A percentile compares a stretch with the other conserved stretches of the same genome.
Evolutionary conservation across 306 rosid genomes (phyloP).

Genomic region (Castanea mollissima): DNA sequence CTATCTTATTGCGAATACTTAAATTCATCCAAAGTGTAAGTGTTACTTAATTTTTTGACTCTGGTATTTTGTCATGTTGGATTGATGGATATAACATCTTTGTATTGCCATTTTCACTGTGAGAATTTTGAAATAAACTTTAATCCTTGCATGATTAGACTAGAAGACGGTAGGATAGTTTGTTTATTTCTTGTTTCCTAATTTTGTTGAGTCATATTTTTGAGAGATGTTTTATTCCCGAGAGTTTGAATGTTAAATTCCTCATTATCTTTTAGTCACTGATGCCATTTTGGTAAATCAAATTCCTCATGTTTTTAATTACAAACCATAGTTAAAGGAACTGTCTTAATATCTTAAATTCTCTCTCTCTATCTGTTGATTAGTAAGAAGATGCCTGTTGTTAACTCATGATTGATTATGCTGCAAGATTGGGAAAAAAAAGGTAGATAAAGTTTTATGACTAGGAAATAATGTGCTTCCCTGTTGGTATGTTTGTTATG

Average conservation of each 20-base stretch:
- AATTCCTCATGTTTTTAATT: not conserved
- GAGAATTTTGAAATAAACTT: not conserved
- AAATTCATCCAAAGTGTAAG: not conserved
- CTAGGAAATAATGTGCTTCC: not conserved
- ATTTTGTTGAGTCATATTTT: not conserved
- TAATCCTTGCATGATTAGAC: not conserved
- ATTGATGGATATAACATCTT: not conserved
- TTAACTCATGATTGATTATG: not conserved
- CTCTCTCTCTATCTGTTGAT: not conserved
- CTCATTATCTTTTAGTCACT: not conserved
- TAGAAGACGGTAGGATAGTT: not conserved
- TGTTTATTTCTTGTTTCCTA: not conserved
- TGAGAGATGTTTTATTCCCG: not conserved
- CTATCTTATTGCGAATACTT: not conserved
- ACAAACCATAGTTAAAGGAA: not conserved
- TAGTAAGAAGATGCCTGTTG: conserved; percentile 11
- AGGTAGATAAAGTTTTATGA: not conserved
- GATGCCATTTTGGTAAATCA: not conserved
- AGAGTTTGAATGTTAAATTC: not conserved
- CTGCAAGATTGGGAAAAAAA: not conserved
- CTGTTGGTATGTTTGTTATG: not conserved
- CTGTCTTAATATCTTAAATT: not conserved
- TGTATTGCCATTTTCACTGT: not conserved
- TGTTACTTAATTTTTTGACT: not conserved
- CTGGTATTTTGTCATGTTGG: not conserved